Evolutionary conservation across 2,329 filamentous ascomycete species (phyloP), one percentile per base, ranked within the genome.

Genomic region (Ceratocystis colombiana): DNA sequence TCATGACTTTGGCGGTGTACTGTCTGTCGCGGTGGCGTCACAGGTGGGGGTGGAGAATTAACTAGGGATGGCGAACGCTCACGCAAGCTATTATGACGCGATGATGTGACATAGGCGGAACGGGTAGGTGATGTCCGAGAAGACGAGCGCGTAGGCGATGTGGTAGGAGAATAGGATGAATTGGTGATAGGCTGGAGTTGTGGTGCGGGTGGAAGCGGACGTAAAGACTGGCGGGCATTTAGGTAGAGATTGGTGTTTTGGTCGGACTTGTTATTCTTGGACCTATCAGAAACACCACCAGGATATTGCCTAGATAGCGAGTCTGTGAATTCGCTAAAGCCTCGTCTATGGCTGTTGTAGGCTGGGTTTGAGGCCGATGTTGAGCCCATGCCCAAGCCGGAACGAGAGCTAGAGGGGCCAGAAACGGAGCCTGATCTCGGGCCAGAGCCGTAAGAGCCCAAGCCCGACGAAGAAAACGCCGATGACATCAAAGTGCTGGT

Each of bases 221-320:
- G 85, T 68, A 96, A 78, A 25, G 89, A 91, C 72, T 89, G 88
- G 64, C 90, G 87, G 68, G 88, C 82, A 70, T 82, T 87, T 70
- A 83, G 84, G 73, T 90, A 92, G 69, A 87, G 79, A 70, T 83
- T 85, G 44, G 85, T 84, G n/a, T 84, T 74, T 67, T 75, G 76
- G 70, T 77, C 71, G 69, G 72, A 37, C 10, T 44, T 66, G 41
- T 53, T 66, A 22, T 53, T 57, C 30, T 68, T 68, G 53, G 64
- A 57, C 12, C 48, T 41, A 28, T 68, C 64, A 28, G 66, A 64
- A 7, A 64, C 66, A 22, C 67, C 62, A 12, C 50, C 59, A 6
- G 67, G 61, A 22, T 61, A 61, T 5, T 61, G 61, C 17, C 53
- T 76, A 68, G 79, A 75, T 70, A 80, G 73, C 72, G 85, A 81